These are phyloP conservation scores for Coniochaeta sp. DNA, from an alignment of 2,329 filamentous ascomycete species.

Conservation along the genomic window DNA sequence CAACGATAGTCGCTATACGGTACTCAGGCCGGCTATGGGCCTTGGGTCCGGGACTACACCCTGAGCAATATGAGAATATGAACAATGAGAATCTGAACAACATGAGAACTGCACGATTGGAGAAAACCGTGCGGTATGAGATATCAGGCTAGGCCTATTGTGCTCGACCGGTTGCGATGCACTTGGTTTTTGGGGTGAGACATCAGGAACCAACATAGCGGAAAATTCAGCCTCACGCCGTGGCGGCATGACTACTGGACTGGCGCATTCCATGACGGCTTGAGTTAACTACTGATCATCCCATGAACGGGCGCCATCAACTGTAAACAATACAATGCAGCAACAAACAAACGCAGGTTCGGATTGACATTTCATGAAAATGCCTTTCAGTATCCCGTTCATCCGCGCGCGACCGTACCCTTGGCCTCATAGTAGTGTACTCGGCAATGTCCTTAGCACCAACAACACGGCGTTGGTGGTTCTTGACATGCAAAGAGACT, in stretches of 20 bases:
- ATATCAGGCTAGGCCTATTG: too few relatives aligned
- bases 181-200: too few relatives aligned
- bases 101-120: too few relatives aligned
- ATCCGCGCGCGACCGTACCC: slow-evolving; percentile 25
- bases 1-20: too few relatives aligned
- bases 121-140: too few relatives aligned
- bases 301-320: background rate
- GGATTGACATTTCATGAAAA: background rate
- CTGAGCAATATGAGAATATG: too few relatives aligned
- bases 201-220: too few relatives aligned
- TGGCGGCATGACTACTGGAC: background rate
- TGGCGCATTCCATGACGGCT: background rate
- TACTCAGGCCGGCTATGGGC: too few relatives aligned
- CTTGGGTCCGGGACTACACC: too few relatives aligned
- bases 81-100: too few relatives aligned
- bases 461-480: slow-evolving; percentile 36
- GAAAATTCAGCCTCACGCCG: too few relatives aligned
- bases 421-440: slow-evolving; percentile 35
- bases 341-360: background rate
- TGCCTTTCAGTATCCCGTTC: background rate
- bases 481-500: slow-evolving; percentile 41
- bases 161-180: too few relatives aligned
- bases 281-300: background rate
- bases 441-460: slow-evolving; percentile 31
- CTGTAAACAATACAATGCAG: background rate